These are phyloP conservation scores for Quercus berberidifolia DNA, from an alignment of 306 rosid genomes.

Conservation along the genomic window DNA sequence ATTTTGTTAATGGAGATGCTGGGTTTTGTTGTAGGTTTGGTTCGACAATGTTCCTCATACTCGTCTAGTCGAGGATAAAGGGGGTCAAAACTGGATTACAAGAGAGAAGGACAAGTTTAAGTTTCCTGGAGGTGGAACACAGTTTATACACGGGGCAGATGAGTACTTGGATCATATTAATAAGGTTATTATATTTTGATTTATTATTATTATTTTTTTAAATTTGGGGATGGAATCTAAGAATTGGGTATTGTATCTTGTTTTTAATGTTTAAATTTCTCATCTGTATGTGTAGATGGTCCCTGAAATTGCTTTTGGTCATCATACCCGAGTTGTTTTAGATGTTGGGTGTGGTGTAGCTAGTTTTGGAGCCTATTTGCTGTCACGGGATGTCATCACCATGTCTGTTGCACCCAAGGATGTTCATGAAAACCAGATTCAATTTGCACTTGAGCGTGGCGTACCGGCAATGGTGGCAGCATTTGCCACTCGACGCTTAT, in stretches of 20 bases:
- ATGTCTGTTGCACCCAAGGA: slow-evolving; percentile 96
- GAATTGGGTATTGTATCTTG: neutral
- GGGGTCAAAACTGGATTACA: slow-evolving; percentile 93
- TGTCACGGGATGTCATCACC: slow-evolving; percentile 72
- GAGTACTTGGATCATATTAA: slow-evolving; percentile 85
- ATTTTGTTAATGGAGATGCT: neutral
- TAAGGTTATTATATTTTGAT: slow-evolving; percentile 58
- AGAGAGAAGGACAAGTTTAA: slow-evolving; percentile 63
- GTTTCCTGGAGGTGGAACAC: slow-evolving; percentile 99
- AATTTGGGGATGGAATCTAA: neutral
- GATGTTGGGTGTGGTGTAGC: slow-evolving; percentile 98
- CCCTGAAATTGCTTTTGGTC: slow-evolving; percentile 87
- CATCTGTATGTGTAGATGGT: slow-evolving; percentile 47
- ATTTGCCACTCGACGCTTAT: slow-evolving; percentile 78
- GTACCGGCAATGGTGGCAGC: slow-evolving; percentile 96
- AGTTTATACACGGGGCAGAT: slow-evolving; percentile 90
- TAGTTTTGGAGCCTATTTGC: slow-evolving; percentile 87
- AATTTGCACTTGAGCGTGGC: slow-evolving; percentile 98
- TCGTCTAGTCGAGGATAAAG: slow-evolving; percentile 91
- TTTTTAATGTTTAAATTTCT: slow-evolving; percentile 27
- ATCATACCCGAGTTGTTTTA: slow-evolving; percentile 65
- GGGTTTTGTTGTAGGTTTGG: slow-evolving; percentile 63
- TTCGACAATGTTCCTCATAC: slow-evolving; percentile 85
- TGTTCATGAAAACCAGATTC: slow-evolving; percentile 96
- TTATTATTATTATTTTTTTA: too few species aligned